Conservation (phyloP, 2,329 filamentous ascomycete genomes). For the Ceratocystis variospora region DNA sequence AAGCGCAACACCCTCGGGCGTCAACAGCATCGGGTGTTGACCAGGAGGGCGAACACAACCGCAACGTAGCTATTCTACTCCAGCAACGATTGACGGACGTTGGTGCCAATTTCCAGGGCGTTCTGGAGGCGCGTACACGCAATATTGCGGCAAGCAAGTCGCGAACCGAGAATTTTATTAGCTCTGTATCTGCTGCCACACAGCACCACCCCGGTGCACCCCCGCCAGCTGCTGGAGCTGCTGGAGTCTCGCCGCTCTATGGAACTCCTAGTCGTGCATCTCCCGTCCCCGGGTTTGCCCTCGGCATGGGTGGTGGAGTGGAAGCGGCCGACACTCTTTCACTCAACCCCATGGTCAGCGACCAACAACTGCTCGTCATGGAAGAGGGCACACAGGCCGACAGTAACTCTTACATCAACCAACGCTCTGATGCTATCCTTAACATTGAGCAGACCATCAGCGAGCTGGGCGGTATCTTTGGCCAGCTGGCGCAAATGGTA, state of each 20-base stretch:
- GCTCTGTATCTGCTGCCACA: slow-evolving; percentile 66
- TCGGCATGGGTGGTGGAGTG: slow-evolving; percentile 72
- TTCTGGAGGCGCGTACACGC: slow-evolving; percentile 88
- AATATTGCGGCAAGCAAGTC: slow-evolving; percentile 92
- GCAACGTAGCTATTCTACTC: slow-evolving; percentile 85
- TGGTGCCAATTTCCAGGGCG: slow-evolving; percentile 90
- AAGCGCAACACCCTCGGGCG: slow-evolving; percentile 52
- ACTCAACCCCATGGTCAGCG: slow-evolving; percentile 61
- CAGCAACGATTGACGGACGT: slow-evolving; percentile 89
- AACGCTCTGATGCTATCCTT: slow-evolving; percentile 89
- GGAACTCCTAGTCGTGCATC: slow-evolving; percentile 57
- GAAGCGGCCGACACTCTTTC: slow-evolving; percentile 64
- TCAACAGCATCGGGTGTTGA: slow-evolving; percentile 32
- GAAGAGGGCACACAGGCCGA: slow-evolving; percentile 90
- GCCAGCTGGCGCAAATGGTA: slow-evolving; percentile 91
- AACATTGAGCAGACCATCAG: slow-evolving; percentile 91
- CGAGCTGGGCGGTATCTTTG: slow-evolving; percentile 81
- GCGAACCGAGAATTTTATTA: slow-evolving; percentile 92
- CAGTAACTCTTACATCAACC: slow-evolving; percentile 60
- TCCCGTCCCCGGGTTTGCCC: slow-evolving; percentile 49
- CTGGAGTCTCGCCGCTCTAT: slow-evolving; percentile 73
- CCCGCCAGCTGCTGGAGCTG: neutral
- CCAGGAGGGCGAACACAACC: slow-evolving; percentile 93
- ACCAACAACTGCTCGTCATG: slow-evolving; percentile 76
- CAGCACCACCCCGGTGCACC: slow-evolving; percentile 41